Evolutionary conservation across 345 rosid species (phyloP).

Genomic region (Pseudoturritis turrita): DNA sequence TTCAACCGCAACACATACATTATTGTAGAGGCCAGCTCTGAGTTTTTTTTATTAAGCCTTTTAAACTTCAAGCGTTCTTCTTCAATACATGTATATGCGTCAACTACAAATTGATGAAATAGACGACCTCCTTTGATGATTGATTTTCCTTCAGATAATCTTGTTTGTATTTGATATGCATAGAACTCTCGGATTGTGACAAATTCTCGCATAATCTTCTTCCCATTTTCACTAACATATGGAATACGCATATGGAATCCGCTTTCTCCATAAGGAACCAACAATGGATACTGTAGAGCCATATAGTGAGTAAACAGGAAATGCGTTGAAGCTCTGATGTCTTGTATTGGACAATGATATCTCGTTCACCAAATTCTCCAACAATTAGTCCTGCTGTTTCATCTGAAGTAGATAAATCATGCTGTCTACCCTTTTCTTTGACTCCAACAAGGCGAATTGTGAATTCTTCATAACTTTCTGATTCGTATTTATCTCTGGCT

Average conservation of each 20-base stretch:
- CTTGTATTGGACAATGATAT: not conserved
- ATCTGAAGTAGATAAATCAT: not conserved
- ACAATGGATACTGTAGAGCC: not conserved
- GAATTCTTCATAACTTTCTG: not conserved
- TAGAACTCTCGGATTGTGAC: not conserved
- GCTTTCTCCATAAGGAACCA: not conserved
- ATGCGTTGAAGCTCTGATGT: not conserved
- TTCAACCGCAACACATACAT: not conserved
- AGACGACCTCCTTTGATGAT: not conserved
- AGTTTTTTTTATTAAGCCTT: not conserved
- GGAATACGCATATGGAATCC: not conserved
- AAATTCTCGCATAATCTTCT: not conserved
- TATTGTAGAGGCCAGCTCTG: not conserved
- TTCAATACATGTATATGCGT: not conserved
- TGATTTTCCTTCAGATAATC: not conserved
- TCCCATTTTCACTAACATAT: rapidly evolving
- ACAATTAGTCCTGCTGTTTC: not conserved
- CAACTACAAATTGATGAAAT: not conserved
- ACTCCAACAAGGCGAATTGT: not conserved
- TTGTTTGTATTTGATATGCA: not conserved
- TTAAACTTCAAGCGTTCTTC: not conserved
- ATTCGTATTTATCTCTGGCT: not conserved
- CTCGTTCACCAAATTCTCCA: not conserved
- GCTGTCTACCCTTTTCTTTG: not conserved
- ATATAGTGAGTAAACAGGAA: not conserved